Base-by-base conservation (phyloP, 768 basidiomycete genomes). In the Trichaptum fuscoviolaceum region DNA sequence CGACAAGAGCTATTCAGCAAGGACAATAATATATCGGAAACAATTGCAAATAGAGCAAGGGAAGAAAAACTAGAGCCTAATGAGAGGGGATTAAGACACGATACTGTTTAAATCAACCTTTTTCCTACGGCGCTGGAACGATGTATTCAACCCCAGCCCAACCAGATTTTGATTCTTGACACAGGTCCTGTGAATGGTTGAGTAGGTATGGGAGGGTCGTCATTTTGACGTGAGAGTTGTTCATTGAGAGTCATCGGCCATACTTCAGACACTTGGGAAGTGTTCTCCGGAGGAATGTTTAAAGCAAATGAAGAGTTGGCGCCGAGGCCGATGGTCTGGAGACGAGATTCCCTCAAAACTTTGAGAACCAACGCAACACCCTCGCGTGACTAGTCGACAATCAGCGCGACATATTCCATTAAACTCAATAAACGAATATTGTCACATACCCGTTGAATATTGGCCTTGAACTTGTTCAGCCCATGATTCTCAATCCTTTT, bases 401-500 rank as follows among this genome's bases (percentile, higher is more conserved):
- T 20, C 63, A 57, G 62, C 27, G 42, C 68, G 18, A 67, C 12
- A 42, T 63, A 18, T 42, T 68, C 59, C 66, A 70, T 69, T 25
- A 65, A 65, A 15, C 59, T 18, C 23, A 27, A 64, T 67, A 57
- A 66, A 68, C 62, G 61, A 69, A 62, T 63, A 26, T 62, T 42
- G 27, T 61, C 24, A 77, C 88, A 64, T 74, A 90, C 95, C 71
- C 87, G 84, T 76, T 96, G 93, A 63, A 96, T 81, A 73, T 97
- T 92, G 20, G 89, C 85, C 76, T 95, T 93, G 80, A 96, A 95
- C 68, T 85, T 87, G 12, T 86, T 87, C 64, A 95, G 76, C 23
- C 93, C 95, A 70, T 93, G 92, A 65, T 80, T 91, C 77, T 97
- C 95, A 60, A 96, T 95, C 67, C 85, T 81, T 76, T 87, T 92